A percentile compares a stretch with the other conserved stretches of the same genome.
Evolutionary conservation across 2,329 filamentous ascomycete genomes (phyloP).

Genomic region (Epicoccum nigrum): DNA sequence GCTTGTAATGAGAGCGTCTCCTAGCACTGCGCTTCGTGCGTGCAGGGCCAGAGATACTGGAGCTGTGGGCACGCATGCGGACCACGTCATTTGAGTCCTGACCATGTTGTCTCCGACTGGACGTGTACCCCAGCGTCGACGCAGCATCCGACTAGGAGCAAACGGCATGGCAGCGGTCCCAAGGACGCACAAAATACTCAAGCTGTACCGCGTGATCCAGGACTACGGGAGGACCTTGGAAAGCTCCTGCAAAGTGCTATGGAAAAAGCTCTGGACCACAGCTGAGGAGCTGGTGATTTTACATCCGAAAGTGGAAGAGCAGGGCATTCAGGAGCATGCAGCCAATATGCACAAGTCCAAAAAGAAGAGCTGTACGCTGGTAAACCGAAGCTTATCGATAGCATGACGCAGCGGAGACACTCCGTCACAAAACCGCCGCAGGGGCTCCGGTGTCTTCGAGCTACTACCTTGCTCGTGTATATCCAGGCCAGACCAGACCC

Average conservation of each 20-base stretch:
- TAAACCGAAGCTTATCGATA: slow-evolving; percentile 15
- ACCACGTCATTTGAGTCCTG: no score
- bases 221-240: no score
- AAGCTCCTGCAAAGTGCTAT: background rate
- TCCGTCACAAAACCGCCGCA: slow-evolving; percentile 6
- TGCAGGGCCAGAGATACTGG: background rate
- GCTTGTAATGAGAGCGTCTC: no score
- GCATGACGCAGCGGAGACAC: slow-evolving; percentile 5
- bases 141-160: no score
- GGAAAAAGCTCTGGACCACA: background rate
- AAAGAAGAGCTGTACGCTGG: background rate
- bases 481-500: background rate
- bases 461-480: background rate
- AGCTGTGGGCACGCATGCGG: no score
- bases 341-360: background rate
- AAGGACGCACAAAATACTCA: background rate
- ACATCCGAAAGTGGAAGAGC: background rate
- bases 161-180: background rate
- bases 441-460: background rate
- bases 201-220: no score
- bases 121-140: no score
- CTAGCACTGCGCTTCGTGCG: background rate
- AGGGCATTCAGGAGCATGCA: background rate
- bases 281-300: background rate
- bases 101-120: no score